Evolutionary conservation across 1,284 basidiomycete species (phyloP), one percentile per base, ranked within the genome.

Genomic region (Clitocybe nebularis): DNA sequence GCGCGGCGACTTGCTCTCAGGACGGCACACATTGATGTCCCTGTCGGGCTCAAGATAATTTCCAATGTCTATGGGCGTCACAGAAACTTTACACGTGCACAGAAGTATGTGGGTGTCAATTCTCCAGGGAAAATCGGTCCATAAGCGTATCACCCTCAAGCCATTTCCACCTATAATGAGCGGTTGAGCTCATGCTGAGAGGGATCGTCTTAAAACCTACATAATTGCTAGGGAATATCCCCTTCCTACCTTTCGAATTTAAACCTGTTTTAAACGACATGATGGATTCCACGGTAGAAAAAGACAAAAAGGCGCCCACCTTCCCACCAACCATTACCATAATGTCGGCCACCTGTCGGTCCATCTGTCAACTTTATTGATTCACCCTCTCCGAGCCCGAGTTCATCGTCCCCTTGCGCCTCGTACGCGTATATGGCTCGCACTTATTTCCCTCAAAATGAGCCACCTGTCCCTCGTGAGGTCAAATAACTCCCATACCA

Each of bases 191-290:
- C 36, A 10, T 11, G 28, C n/a, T 16, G 19, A 3, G n/a, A n/a
- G n/a, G n/a, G n/a, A n/a, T n/a, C n/a, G n/a, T n/a, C n/a, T n/a
- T n/a, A n/a, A n/a, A 16, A 73, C 84, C 62, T 63, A 89, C 87
- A 71, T 89, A 89, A 64, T 87, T 89, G 62, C 83, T 87, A 25
- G 86, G 87, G 65, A 89, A 89, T 54, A 89, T 86, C 8, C 85
- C 85, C 61, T 77, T 86, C 59, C 63, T 71, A 41, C 85, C 82
- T 41, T 62, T 60, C 37, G 68, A 61, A 53, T 79, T 74, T 48
- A 79, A 67, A 40, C 85, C 85, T 88, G 35, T 43, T 37, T 29
- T 32, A 7, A 38, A 37, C 38, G 23, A 49, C 40, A 10, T 10
- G 13, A 22, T 20, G 30, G 22, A 19, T 28, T 16, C 37, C 21